Evolutionary conservation across 2,329 filamentous ascomycete genomes (phyloP), one percentile per base, ranked within the genome.

Genomic region (Aspergillus fructus): DNA sequence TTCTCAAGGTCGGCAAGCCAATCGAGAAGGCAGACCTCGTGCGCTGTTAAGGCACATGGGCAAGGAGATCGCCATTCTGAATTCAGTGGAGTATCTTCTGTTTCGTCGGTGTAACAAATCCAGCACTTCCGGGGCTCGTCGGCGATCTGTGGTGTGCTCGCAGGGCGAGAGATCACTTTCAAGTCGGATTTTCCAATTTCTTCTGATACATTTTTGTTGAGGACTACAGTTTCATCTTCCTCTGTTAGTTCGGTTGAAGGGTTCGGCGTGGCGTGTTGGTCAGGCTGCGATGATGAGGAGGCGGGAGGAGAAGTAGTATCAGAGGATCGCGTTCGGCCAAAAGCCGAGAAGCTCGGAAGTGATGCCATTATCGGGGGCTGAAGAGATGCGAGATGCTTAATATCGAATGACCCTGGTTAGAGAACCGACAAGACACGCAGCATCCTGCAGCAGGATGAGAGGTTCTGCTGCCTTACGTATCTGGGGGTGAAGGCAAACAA

Each of bases 1-100:
- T 83, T 79, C 75, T 97, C 92, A 69, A 91, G 85, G 70, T 96
- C 91, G n/a, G 90, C 89, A 17, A 97, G 89, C 93, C 93, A 99
- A 67, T 91, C 89, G 40, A 97, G 81, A 63, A 97, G 82, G 71
- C 93, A 96, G 59, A 86, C 84, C 72, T 97, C 92, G 72, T 99
- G 94, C 1, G 93, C 94, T 55, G 90, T 90, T 40, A 99, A 81
- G 12, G 90, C 92, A 75, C 94, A 99, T 0, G 89, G 89, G 71
- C 94, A 99, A 2, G 94, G 93, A 54, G 89, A 90, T 45, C 91
- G 87, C 93, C 94, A 99, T 64, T 82, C 80, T 2, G 81, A 80
- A 24, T 83, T 83, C 12, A 81, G 79, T 8, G 83, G 82, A 21
- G 72, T 74, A 56, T 89, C 85, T 66, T 89, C 86, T 6, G 81